Percentiles rank a stretch among this genome's conserved stretches.
phyloP scores from a whole-genome alignment of 441 rosid species.

The Metrosideros polymorpha region DNA sequence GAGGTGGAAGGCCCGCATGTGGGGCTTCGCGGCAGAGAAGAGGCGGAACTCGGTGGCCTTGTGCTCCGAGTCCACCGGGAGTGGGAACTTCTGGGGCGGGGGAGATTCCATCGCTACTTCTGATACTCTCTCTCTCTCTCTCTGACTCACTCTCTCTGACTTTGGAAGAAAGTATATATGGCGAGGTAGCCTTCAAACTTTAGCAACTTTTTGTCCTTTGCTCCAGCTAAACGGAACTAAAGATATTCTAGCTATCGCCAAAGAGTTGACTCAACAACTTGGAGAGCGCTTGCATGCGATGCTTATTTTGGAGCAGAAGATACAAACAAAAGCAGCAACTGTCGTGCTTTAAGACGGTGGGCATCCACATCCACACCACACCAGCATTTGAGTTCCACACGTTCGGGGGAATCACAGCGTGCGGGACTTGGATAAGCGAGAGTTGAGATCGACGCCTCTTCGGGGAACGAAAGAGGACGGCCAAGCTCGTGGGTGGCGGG shows the following conservation, averaged over 20 bases:
- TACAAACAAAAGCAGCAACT: neutral
- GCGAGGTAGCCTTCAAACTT: too few relatives aligned
- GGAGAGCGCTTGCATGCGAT: neutral
- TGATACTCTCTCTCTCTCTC: neutral
- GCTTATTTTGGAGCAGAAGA: neutral
- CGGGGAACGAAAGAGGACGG: neutral
- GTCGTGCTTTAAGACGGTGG: neutral
- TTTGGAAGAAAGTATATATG: neutral
- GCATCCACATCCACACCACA: neutral
- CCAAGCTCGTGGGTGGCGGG: neutral
- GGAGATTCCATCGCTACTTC: neutral
- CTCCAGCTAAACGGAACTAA: neutral
- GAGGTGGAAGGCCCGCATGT: slow-evolving; percentile 14
- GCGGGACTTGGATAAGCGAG: neutral
- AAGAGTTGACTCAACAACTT: neutral
- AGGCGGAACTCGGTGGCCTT: slow-evolving; percentile 7
- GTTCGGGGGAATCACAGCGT: neutral
- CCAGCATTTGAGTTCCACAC: neutral
- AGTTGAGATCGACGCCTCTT: neutral
- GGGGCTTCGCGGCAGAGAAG: slow-evolving; percentile 7
- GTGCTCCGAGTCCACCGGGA: slow-evolving; percentile 13
- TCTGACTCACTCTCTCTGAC: neutral
- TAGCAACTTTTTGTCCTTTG: neutral
- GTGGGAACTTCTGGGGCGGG: neutral
- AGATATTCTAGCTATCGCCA: neutral